These are phyloP conservation scores for Fusarium sarcochroum DNA, from an alignment of 2,329 filamentous ascomycete species.

Conservation along the genomic window DNA sequence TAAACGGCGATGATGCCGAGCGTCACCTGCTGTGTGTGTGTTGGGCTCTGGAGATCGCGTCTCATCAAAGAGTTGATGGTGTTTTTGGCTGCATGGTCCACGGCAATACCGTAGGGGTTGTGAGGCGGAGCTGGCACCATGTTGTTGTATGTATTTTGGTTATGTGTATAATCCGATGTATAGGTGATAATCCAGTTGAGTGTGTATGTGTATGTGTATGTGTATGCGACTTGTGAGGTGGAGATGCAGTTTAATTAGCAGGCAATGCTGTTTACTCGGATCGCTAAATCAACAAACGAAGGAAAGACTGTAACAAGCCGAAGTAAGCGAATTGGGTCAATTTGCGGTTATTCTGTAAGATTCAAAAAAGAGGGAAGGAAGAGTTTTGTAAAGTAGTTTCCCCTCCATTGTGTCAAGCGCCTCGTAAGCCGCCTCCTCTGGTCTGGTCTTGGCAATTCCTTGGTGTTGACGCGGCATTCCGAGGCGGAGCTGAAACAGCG, in stretches of 20 bases:
- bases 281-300: conserved; percentile 23
- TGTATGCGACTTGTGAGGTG: not conserved
- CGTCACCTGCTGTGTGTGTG: conserved; percentile 78
- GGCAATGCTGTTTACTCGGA: conserved; percentile 10
- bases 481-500: conserved; percentile 50
- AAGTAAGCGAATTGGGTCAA: not conserved
- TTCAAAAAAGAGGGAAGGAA: not conserved
- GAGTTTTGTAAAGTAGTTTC: not conserved
- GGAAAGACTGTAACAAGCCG: not conserved
- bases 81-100: conserved; percentile 22
- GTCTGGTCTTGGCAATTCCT: conserved; percentile 39
- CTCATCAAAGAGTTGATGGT: conserved; percentile 54
- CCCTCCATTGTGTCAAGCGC: conserved; percentile 20
- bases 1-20: conserved; percentile 80
- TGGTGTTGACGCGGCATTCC: conserved; percentile 49
- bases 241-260: not conserved
- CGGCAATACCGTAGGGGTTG: conserved; percentile 33
- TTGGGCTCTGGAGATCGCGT: conserved; percentile 70
- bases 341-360: not conserved
- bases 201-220: too few relatives aligned
- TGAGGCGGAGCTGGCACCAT: conserved; percentile 45
- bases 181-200: not conserved
- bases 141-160: not conserved
- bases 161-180: not conserved
- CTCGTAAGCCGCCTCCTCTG: conserved; percentile 43